These are phyloP conservation scores for Oryza nivara DNA, from an alignment of 176 grass and related monocot genomes.

Conservation along the genomic window DNA sequence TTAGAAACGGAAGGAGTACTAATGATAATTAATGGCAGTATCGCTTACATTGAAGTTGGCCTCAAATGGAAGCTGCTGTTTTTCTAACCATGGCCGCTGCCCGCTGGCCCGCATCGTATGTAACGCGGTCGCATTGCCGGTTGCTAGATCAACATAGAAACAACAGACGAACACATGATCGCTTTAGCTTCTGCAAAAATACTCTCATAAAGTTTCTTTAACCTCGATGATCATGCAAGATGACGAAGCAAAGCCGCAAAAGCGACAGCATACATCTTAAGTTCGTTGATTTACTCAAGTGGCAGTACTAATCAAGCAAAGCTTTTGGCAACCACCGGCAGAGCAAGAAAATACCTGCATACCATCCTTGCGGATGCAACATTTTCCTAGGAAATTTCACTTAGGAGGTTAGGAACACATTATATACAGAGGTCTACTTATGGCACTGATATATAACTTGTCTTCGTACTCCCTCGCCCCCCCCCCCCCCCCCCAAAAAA, in stretches of 20 bases:
- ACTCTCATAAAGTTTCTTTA: neutral
- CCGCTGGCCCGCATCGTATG: neutral
- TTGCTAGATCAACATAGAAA: no score
- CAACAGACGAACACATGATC: neutral
- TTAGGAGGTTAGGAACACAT: neutral
- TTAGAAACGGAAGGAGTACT: no score
- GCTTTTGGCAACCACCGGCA: neutral
- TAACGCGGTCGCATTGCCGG: neutral
- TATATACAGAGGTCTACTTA: neutral
- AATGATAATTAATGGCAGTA: neutral
- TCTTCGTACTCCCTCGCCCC: no score
- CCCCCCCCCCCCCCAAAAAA: no score
- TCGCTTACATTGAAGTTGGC: no score
- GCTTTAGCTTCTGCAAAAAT: no score
- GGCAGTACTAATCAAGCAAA: neutral
- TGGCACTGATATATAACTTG: neutral
- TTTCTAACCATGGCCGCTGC: neutral
- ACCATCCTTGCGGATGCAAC: neutral
- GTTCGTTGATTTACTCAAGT: neutral
- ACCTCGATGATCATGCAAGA: neutral
- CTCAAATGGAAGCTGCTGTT: neutral
- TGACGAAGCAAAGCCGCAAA: constrained; percentile 10
- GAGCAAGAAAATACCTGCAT: neutral
- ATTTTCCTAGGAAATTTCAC: neutral
- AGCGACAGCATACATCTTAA: neutral